Conservation (phyloP, 2,329 filamentous ascomycete genomes). For the Scedosporium boydii region DNA sequence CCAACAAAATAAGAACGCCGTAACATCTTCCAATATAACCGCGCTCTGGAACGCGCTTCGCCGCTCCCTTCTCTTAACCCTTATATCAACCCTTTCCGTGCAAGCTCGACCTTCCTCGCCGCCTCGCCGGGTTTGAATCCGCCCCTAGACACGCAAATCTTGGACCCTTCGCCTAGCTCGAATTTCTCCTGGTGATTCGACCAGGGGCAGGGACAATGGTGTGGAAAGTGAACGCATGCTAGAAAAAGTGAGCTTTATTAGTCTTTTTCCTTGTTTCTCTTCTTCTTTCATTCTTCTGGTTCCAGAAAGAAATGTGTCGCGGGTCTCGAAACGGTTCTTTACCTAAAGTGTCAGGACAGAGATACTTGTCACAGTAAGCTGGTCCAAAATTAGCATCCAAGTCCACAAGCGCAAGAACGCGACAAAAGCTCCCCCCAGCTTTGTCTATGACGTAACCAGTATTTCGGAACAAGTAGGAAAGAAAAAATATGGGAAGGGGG, state of each 20-base stretch:
- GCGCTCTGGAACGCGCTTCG: background rate
- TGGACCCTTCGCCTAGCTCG: constrained; percentile 60
- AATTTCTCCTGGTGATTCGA: constrained; percentile 69
- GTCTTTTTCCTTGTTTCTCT: background rate
- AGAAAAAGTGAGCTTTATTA: constrained; percentile 9
- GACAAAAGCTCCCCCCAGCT: background rate
- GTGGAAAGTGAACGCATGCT: constrained; percentile 89
- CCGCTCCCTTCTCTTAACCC: background rate
- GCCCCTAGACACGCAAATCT: constrained; percentile 65
- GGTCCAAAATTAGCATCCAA: constrained; percentile 1
- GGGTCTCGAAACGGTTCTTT: constrained; percentile 16
- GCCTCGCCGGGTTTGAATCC: constrained; percentile 66
- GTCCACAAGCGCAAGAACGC: background rate
- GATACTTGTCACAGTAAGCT: constrained; percentile 87
- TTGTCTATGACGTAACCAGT: background rate
- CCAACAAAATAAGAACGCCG: background rate
- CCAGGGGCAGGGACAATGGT: constrained; percentile 92
- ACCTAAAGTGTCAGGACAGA: constrained; percentile 80
- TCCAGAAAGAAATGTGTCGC: background rate
- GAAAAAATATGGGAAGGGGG: background rate
- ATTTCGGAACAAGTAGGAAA: background rate
- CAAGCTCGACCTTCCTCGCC: constrained; percentile 66
- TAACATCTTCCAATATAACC: too few species aligned
- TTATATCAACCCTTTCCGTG: constrained; percentile 66
- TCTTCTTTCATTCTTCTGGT: background rate